A percentile compares a stretch with the other conserved stretches of the same genome.
These are phyloP conservation scores for Centella asiatica DNA, from an alignment of 129 eudicot species.

Conservation along the genomic window DNA sequence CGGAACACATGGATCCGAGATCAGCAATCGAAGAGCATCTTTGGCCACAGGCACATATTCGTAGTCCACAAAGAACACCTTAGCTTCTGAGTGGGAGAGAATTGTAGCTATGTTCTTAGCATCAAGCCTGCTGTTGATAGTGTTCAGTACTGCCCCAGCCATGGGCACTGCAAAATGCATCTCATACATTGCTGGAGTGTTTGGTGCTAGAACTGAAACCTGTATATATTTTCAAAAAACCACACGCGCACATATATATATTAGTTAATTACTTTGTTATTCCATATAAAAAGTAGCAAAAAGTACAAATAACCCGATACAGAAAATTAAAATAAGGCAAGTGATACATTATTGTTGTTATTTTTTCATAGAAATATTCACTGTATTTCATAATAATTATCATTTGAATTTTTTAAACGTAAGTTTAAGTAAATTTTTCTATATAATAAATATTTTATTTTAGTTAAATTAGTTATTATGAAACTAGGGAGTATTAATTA, in stretches of 20 bases:
- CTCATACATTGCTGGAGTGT: constrained; percentile 66
- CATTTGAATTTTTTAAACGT: no score
- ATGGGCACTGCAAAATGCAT: constrained; percentile 72
- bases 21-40: constrained; percentile 41
- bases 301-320: no score
- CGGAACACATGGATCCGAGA: constrained; percentile 1
- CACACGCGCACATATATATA: no score
- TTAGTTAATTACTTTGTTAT: no score
- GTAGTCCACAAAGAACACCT: constrained; percentile 61
- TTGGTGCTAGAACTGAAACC: constrained; percentile 82
- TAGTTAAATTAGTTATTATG: background rate
- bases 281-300: background rate
- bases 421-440: no score
- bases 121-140: constrained; percentile 61
- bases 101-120: constrained; percentile 57
- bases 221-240: no score
- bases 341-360: no score
- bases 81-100: constrained; percentile 65
- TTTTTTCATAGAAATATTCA: no score
- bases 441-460: background rate
- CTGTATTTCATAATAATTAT: no score
- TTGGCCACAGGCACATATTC: constrained; percentile 41
- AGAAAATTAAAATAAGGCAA: no score
- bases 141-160: constrained; percentile 73
- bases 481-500: background rate